phyloP scores from a whole-genome alignment of 345 rosid genomes.

The Arabis alpina region DNA sequence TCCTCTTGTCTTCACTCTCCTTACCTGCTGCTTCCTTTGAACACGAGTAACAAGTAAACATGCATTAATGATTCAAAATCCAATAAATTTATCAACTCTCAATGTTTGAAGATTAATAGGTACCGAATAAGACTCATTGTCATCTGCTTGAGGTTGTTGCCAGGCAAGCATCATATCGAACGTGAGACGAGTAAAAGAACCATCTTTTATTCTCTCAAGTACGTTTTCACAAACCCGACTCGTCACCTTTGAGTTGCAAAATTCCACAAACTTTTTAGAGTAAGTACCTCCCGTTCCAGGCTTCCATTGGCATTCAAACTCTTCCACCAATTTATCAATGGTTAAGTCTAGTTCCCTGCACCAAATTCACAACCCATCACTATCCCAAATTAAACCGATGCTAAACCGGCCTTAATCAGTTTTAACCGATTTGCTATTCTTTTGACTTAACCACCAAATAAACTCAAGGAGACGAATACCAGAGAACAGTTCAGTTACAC shows the following conservation, averaged over 20 bases:
- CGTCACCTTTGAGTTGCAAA: conserved; percentile 62
- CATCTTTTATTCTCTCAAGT: conserved; percentile 64
- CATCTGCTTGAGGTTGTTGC: conserved; percentile 65
- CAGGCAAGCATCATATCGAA: conserved; percentile 91
- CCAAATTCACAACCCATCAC: neutral
- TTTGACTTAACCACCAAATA: conserved; percentile 8
- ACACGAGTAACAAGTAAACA: conserved; percentile 23
- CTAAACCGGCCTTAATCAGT: neutral
- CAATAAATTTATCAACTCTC: neutral
- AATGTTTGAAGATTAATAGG: neutral
- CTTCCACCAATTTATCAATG: conserved; percentile 58
- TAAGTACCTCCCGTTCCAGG: conserved; percentile 51
- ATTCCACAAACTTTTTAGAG: conserved; percentile 72
- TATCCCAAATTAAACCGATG: neutral
- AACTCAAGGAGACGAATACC: neutral
- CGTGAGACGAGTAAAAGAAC: conserved; percentile 67
- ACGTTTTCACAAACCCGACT: conserved; percentile 52
- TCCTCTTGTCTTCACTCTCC: conserved; percentile 65
- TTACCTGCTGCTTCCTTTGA: conserved; percentile 67
- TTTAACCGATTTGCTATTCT: neutral
- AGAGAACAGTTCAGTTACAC: neutral
- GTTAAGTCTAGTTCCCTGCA: conserved; percentile 57
- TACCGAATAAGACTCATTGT: conserved; percentile 49
- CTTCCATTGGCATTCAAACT: conserved; percentile 72
- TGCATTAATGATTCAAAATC: neutral